These are phyloP conservation scores for Neonothopanus nambi DNA, from an alignment of 1,284 basidiomycete species.

Conservation along the genomic window DNA sequence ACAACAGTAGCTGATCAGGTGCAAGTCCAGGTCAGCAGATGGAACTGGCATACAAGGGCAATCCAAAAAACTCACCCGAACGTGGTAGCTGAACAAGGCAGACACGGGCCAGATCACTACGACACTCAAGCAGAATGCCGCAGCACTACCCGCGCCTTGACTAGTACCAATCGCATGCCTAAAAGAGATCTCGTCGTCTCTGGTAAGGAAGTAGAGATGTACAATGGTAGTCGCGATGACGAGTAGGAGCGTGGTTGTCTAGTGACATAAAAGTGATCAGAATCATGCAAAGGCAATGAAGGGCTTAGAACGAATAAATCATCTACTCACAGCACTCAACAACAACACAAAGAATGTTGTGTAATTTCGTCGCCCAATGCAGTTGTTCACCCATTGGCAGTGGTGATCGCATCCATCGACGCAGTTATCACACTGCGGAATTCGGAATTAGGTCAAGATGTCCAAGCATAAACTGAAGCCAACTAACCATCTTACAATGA, in stretches of 20 bases:
- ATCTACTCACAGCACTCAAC: constrained; percentile 64
- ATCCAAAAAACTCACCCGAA: constrained; percentile 58
- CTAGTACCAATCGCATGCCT: constrained; percentile 46
- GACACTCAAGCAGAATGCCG: constrained; percentile 72
- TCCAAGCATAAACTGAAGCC: constrained; percentile 3
- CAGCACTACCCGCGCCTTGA: constrained; percentile 72
- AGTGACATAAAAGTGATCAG: constrained; percentile 15
- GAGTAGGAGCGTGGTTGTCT: constrained; percentile 73
- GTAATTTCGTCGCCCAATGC: constrained; percentile 90
- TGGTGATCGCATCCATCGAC: constrained; percentile 91
- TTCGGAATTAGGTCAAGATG: constrained; percentile 13
- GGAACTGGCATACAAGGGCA: constrained; percentile 10
- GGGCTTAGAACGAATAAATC: no score
- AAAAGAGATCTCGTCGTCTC: constrained; percentile 51
- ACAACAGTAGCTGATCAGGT: constrained; percentile 63
- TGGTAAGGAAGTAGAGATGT: constrained; percentile 73
- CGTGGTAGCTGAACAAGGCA: constrained; percentile 81
- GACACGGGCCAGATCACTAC: constrained; percentile 79
- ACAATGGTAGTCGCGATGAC: constrained; percentile 81
- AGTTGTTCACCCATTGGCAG: constrained; percentile 95
- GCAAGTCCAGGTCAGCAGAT: constrained; percentile 12
- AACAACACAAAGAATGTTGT: constrained; percentile 85
- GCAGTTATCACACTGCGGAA: constrained; percentile 84
- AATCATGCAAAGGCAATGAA: no score
- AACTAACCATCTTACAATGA: constrained; percentile 87